phyloP scores from a whole-genome alignment of 225 moss, liverwort and hornwort species.

The Marchantia paleacea region DNA sequence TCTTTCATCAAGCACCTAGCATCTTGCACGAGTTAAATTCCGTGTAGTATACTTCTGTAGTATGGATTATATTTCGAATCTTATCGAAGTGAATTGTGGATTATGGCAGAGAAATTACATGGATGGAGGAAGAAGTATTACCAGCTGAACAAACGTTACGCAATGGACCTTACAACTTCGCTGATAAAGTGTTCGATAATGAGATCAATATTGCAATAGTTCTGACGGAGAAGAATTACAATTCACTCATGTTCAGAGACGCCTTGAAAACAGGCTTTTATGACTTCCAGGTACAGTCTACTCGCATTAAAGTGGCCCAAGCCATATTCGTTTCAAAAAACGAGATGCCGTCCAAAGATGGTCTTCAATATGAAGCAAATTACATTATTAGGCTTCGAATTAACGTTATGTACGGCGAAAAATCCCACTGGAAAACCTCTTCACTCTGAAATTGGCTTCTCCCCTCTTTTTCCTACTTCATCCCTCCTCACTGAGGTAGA shows the following conservation, averaged over 20 bases:
- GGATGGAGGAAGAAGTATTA: slow-evolving; percentile 58
- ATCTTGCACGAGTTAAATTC: too few species aligned
- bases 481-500: too few species aligned
- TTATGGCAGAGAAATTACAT: slow-evolving; percentile 34
- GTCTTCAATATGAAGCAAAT: too few species aligned
- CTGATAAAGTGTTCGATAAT: slow-evolving; percentile 86
- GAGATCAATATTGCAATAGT: slow-evolving; percentile 83
- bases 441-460: too few species aligned
- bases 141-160: slow-evolving; percentile 57
- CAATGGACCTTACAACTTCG: slow-evolving; percentile 52
- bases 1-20: not conserved
- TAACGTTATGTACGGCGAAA: too few species aligned
- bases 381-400: too few species aligned
- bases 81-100: not conserved
- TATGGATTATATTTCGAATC: too few species aligned
- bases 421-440: too few species aligned
- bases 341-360: too few species aligned
- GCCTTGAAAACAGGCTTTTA: slow-evolving; percentile 53
- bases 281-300: slow-evolving; percentile 34
- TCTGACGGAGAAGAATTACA: slow-evolving; percentile 72
- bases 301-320: not conserved
- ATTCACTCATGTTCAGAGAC: slow-evolving; percentile 60
- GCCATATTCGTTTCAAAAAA: too few species aligned
- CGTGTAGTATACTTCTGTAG: too few species aligned
- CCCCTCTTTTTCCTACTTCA: too few species aligned